Evolutionary conservation across 2,329 filamentous ascomycete species (phyloP).

Genomic region (Fusarium sp.): DNA sequence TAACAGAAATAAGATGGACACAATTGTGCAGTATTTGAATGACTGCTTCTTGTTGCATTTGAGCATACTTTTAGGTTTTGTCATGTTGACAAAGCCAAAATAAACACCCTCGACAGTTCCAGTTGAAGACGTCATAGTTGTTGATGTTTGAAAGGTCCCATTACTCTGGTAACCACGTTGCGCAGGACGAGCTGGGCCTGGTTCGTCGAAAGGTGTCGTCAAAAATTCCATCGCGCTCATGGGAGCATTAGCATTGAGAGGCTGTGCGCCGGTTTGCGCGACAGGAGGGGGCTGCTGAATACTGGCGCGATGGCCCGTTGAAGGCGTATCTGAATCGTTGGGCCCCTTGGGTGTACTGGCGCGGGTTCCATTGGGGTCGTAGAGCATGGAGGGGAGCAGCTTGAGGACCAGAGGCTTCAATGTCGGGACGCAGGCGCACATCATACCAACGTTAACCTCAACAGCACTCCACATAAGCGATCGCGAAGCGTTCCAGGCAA

Average conservation of each 20-base stretch:
- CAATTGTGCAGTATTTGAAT: slow-evolving; percentile 76
- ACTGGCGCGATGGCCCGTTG: slow-evolving; percentile 36
- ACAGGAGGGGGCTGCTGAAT: slow-evolving; percentile 40
- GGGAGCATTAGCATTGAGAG: slow-evolving; percentile 41
- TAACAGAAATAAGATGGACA: slow-evolving; percentile 84
- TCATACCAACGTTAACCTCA: slow-evolving; percentile 90
- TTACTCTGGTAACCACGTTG: slow-evolving; percentile 11
- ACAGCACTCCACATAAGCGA: slow-evolving; percentile 95
- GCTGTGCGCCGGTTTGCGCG: slow-evolving; percentile 29
- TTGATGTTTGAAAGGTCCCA: slow-evolving; percentile 34
- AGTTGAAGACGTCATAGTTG: slow-evolving; percentile 49
- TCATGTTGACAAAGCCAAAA: slow-evolving; percentile 82
- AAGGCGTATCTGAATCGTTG: slow-evolving; percentile 45
- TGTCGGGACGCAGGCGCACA: slow-evolving; percentile 91
- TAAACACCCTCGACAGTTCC: slow-evolving; percentile 60
- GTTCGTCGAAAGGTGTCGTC: slow-evolving; percentile 53
- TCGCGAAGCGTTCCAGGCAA: slow-evolving; percentile 79
- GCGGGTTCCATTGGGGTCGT: slow-evolving; percentile 60
- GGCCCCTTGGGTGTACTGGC: slow-evolving; percentile 43
- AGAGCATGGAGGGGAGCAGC: slow-evolving; percentile 65
- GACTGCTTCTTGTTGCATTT: slow-evolving; percentile 71
- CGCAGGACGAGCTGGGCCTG: slow-evolving; percentile 18
- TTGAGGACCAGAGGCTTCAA: slow-evolving; percentile 84
- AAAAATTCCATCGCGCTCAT: slow-evolving; percentile 58
- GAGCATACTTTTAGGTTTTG: slow-evolving; percentile 75